phyloP scores from a whole-genome alignment of 495 filamentous ascomycete species.

The Staphylotrichum longicolle region DNA sequence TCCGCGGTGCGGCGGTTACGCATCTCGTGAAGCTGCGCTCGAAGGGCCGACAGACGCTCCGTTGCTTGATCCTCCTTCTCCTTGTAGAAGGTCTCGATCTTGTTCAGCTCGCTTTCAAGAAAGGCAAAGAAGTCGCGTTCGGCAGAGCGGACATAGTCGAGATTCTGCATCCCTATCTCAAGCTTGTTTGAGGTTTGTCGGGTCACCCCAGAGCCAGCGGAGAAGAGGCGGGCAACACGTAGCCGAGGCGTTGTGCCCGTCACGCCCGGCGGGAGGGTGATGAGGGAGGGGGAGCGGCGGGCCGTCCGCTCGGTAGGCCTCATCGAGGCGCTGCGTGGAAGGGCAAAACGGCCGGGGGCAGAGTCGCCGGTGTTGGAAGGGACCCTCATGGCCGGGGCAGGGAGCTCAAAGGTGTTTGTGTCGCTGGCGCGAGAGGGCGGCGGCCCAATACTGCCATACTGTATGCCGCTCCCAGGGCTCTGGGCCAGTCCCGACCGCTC shows the following conservation, averaged over 20 bases:
- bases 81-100: conserved; percentile 83
- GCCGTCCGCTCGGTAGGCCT: conserved; percentile 14
- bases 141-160: conserved; percentile 52
- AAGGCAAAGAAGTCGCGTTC: conserved; percentile 78
- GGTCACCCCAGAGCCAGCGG: conserved; percentile 23
- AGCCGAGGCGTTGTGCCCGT: conserved; percentile 24
- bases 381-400: conserved; percentile 67
- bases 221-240: conserved; percentile 32
- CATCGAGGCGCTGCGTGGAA: conserved; percentile 32
- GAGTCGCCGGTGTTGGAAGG: conserved; percentile 44
- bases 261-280: conserved; percentile 19
- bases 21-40: conserved; percentile 85
- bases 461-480: conserved; percentile 36
- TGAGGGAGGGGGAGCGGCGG: conserved; percentile 10
- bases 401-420: conserved; percentile 56
- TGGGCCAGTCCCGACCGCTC: conserved; percentile 37
- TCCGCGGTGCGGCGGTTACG: conserved; percentile 72
- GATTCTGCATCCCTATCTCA: conserved; percentile 36
- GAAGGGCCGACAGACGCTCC: conserved; percentile 63
- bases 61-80: conserved; percentile 77
- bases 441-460: conserved; percentile 75
- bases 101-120: conserved; percentile 73
- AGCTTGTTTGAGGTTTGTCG: conserved; percentile 24
- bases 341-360: conserved; percentile 15
- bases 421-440: conserved; percentile 56